Evolutionary conservation across 495 filamentous ascomycete species (phyloP), one percentile per base, ranked within the genome.

Genomic region (Penicillium malachiteum): DNA sequence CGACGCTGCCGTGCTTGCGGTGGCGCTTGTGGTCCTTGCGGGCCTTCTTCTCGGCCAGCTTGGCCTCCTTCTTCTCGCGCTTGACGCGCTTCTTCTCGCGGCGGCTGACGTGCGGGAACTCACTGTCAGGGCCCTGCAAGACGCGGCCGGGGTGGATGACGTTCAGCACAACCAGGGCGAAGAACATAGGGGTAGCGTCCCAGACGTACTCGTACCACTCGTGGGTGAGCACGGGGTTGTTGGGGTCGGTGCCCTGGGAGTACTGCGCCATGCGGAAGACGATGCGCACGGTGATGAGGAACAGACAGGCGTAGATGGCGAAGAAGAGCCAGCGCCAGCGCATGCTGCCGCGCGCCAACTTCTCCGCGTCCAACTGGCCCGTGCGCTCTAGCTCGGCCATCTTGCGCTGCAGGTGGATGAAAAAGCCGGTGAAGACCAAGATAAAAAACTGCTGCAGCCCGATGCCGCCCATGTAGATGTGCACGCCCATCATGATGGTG

Each of bases 391-490:
- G 33, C 17, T 76, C 57, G 1, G 76, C 60, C 18, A 80, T 33
- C 13, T 45, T 18, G 14, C 58, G 52, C 18, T 84, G 81, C 56
- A 86, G 83, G 6, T 67, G 63, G 21, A 81, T 62, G 32, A 72
- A 69, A 2, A 87, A 57, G 0, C 18, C 66, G 1, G 71, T 31
- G 58, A 87, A 87, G 14, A 78, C 42, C 2, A 84, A 12, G 11
- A 88, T 79, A 70, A 87, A 87, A 33, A 77, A 54, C 57, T 84
- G 66, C 58, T 88, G 86, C 2, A 87, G 41, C 6, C 81, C 81
- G 12, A 87, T 78, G 5, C 85, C 86, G 6, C 69, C 79, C 60
- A 58, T 63, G 38, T 63, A 56, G 39, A 88, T 75, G 54, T 86
- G 75, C 9, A 82, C 56, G 0, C 84, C 85, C 7, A 66, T 60